Evolutionary conservation across 495 filamentous ascomycete species (phyloP), one percentile per base, ranked within the genome.

Genomic region (Staphylotrichum longicolle): DNA sequence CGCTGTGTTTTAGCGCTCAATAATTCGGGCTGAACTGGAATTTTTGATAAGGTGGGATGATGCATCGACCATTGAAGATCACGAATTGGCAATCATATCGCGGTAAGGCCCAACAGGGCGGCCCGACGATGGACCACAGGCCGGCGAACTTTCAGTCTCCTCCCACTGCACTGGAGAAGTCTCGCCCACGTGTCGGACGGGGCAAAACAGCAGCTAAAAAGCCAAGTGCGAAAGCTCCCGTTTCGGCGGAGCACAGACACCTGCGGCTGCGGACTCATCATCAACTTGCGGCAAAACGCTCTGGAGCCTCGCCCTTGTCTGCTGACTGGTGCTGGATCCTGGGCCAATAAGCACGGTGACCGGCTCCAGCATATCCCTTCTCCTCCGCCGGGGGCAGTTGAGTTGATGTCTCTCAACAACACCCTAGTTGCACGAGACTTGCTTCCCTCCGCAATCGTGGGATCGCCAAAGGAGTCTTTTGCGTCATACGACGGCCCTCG

Each of bases 211-310:
- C 42, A 47, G 39, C 34, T n/a, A 39, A 14, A 35, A 54, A 54
- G 35, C 7, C 14, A 37, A 34, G 34, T 54, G 34, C n/a, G 34
- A 20, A 12, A 34, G 34, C 51, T 32, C 5, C 27, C 8, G 32
- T 37, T 10, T 59, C 35, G 30, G 57, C 20, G 20, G 33, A 49
- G 61, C 55, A 63, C 62, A 63, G 49, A 63, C 56, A 32, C 30
- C 20, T 4, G 34, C 8, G 59, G 53, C 54, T 52, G 44, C 39
- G 37, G 39, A 35, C 48, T 54, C 52, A 58, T 48, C 42, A 63
- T 67, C 54, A 67, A 64, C 61, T 40, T 64, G 62, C 62, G 54
- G 65, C 65, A 64, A 49, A 64, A 54, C 54, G 44, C 40, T 40
- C 41, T 54, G 49, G 58, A 61, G 47, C 47, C 46, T 58, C 37